Base-by-base conservation (phyloP, 441 rosid genomes). In the Corymbia calophylla region DNA sequence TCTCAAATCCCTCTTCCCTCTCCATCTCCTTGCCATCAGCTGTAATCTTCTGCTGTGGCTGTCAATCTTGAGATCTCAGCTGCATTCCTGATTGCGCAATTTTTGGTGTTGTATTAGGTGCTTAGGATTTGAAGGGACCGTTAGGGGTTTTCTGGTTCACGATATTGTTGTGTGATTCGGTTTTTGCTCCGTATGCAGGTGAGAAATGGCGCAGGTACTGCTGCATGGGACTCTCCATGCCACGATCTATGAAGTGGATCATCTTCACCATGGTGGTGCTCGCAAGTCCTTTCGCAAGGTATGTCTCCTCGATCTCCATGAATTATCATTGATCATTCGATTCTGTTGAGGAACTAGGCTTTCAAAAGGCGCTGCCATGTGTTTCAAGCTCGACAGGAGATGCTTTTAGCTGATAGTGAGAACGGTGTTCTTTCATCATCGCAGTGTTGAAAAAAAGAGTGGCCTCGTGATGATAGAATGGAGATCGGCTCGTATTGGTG, bases 151-250 rank as follows among this genome's bases (percentile, higher is more conserved):
- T 51, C 44, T 39, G 31, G 10, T 39, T 53, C 44, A 17, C 14
- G 6, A 17, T 86, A 49, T 29, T 5, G 53, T 23, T 29, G 60
- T 0, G 19, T 86, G 56, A 19, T 10, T 53, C 62, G 23, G 27
- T 53, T 21, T 6, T 3, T 13, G 87, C 31, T 23, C 53, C 49
- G 21, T 6, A 53, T 9, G 53, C 90, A 95, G 98, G 95, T 92
- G 92, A 91, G 86, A 90, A 39, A 98, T 98, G 99, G 97, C 96
- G 89, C 96, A 94, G 91, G 94, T 92, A 88, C 90, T 93, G 91
- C 90, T 98, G 84, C 99, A 98, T 86, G 99, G 99, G 16, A 96
- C 96, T 87, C 92, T 98, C 88, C 99, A 98, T 87, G 99, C 90
- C 64, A 96, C 99, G 82, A 92, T 98, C 95, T 98, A 94, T 90